Evolutionary conservation across 148 eudicot species (phyloP), one percentile per base, ranked within the genome.

Genomic region (Cornus kousa): DNA sequence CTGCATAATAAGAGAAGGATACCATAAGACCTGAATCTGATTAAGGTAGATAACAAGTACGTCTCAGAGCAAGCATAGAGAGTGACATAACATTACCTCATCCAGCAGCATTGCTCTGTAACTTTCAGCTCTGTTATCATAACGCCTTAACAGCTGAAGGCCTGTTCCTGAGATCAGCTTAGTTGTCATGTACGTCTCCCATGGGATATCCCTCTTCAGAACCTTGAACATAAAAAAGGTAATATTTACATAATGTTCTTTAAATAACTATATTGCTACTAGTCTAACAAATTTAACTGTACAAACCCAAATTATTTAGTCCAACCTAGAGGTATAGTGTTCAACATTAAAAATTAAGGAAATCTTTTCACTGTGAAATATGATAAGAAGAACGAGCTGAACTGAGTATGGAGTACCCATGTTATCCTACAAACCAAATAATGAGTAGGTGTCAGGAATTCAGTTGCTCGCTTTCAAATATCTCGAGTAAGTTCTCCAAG

Each of bases 151-250:
- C 81, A 93, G 90, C 90, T 95, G 99, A 70, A 95, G 97, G 70
- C 92, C 87, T 79, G 93, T 95, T 82, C 98, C 93, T 0, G 88
- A 80, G 80, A 95, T 93, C 85, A 95, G 85, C 89, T 93, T 95
- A 28, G 97, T 95, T 8, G 91, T 90, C 97, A 89, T 93, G 87
- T 95, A 95, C 7, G 97, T 93, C 88, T 95, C 99, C 99, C 99
- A 95, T 78, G 99, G 98, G 80, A 95, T 93, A 80, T 93, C 99
- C 83, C 98, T 92, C 87, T 80, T 85, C 72, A 94, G 89, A 78
- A 94, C 98, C 98, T 94, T 62, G 57, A 73, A 72, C 32, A 39
- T 39, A 82, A 35, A 75, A 68, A 75, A 66, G 64, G 75, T 50
- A 71, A 37, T 6, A 70, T 17, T 66, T 33, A 66, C 22, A 5